phyloP scores from a whole-genome alignment of 164 flowering plant species.

The Annona cherimola region DNA sequence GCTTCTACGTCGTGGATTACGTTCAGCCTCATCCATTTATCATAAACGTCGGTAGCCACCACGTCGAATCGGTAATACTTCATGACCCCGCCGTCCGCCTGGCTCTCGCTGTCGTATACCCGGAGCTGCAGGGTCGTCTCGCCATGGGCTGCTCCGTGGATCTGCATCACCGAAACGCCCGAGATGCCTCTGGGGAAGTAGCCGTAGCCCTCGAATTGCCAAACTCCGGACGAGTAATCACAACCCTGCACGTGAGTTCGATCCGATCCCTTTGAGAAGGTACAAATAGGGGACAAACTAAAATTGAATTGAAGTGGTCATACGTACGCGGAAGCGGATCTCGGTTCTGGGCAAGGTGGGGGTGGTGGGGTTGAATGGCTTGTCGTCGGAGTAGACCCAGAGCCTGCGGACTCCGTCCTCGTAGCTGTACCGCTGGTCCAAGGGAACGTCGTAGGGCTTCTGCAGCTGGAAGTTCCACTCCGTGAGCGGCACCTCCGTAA shows the following conservation, averaged over 20 bases:
- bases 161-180: conserved; percentile 12
- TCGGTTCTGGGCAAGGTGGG: conserved; percentile 26
- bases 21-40: conserved; percentile 28
- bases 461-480: conserved; percentile 10
- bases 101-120: conserved; percentile 1
- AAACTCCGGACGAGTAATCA: conserved; percentile 23
- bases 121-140: conserved; percentile 5
- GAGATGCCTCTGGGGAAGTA: conserved; percentile 13
- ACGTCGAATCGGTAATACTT: conserved; percentile 6
- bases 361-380: conserved; percentile 19
- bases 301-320: too few relatives aligned
- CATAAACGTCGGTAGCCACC: conserved; percentile 16
- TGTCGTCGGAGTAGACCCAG: conserved; percentile 29
- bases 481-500: conserved; percentile 2
- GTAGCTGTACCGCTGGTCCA: conserved; percentile 10
- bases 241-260: conserved; percentile 13
- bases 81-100: conserved; percentile 10
- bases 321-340: conserved; percentile 8
- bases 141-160: conserved; percentile 4
- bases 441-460: conserved; percentile 14
- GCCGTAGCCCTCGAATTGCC: conserved; percentile 21
- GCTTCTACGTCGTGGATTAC: conserved; percentile 28
- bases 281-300: too few relatives aligned
- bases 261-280: too few relatives aligned
- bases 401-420: conserved; percentile 26